A percentile compares a stretch with the other conserved stretches of the same genome.
Evolutionary conservation across 805 yeast genomes (phyloP).

Genomic region (Yarrowia sp.): DNA sequence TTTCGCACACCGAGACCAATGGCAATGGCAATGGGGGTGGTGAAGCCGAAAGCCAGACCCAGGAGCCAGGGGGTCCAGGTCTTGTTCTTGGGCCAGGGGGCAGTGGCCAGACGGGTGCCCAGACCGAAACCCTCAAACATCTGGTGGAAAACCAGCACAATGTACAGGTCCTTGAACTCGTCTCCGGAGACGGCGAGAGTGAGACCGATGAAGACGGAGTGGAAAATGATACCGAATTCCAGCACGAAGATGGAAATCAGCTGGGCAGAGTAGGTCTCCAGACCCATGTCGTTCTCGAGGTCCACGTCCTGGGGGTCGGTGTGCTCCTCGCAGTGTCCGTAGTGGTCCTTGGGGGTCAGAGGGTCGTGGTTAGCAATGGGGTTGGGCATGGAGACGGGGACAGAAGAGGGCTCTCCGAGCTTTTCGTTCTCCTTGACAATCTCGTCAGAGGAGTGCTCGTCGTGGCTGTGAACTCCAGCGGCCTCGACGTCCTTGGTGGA

Average conservation of each 20-base stretch:
- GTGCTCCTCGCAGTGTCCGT: constrained; percentile 36
- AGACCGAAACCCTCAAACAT: constrained; percentile 81
- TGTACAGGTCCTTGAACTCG: constrained; percentile 67
- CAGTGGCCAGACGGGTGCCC: constrained; percentile 70
- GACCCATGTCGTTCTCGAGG: constrained; percentile 17
- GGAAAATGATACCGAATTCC: constrained; percentile 77
- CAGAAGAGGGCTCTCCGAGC: neutral
- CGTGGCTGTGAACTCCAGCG: constrained; percentile 3
- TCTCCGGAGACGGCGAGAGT: constrained; percentile 69
- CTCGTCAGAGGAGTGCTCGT: constrained; percentile 14
- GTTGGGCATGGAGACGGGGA: constrained; percentile 5
- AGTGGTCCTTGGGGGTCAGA: constrained; percentile 13
- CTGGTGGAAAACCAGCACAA: constrained; percentile 76
- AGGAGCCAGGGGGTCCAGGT: constrained; percentile 61
- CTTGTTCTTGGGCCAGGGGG: constrained; percentile 59
- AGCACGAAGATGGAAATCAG: constrained; percentile 60
- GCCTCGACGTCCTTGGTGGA: neutral
- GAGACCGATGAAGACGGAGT: constrained; percentile 76
- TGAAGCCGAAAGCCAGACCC: constrained; percentile 60
- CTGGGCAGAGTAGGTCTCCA: constrained; percentile 45
- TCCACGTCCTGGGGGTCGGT: constrained; percentile 21
- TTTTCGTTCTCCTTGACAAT: constrained; percentile 17
- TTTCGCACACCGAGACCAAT: constrained; percentile 74
- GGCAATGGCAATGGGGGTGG: constrained; percentile 76
- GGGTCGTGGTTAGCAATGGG: constrained; percentile 16